Evolutionary conservation across 805 yeast genomes (phyloP).

Genomic region (Yamadazyma nakazawae): DNA sequence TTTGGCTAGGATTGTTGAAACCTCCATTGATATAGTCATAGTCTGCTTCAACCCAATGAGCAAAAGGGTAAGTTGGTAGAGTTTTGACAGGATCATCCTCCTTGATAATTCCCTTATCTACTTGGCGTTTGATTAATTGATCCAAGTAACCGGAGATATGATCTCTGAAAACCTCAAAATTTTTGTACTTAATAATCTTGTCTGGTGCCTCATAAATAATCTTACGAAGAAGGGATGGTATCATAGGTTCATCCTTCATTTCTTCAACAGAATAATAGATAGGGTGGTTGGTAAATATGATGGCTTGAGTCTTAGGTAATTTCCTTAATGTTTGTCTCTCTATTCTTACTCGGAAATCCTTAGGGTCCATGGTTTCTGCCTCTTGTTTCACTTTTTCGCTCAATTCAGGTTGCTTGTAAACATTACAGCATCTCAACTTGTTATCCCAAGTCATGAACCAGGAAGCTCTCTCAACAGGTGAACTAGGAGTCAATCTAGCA

Average conservation of each 20-base stretch:
- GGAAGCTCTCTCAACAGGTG: slow-evolving; percentile 70
- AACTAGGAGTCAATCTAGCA: slow-evolving; percentile 53
- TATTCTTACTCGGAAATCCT: slow-evolving; percentile 62
- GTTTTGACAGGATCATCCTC: slow-evolving; percentile 59
- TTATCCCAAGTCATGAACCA: slow-evolving; percentile 78
- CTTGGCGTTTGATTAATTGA: slow-evolving; percentile 53
- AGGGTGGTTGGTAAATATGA: slow-evolving; percentile 74
- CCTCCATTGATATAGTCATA: slow-evolving; percentile 41
- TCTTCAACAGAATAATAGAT: slow-evolving; percentile 76
- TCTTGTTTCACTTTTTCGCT: slow-evolving; percentile 21
- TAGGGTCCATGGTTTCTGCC: slow-evolving; percentile 37
- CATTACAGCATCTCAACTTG: slow-evolving; percentile 52
- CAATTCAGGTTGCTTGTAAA: slow-evolving; percentile 50
- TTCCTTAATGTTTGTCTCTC: slow-evolving; percentile 71
- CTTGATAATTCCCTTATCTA: slow-evolving; percentile 50
- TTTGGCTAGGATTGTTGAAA: slow-evolving; percentile 35
- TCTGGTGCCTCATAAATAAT: slow-evolving; percentile 66
- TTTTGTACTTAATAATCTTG: slow-evolving; percentile 61
- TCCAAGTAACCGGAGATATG: slow-evolving; percentile 60
- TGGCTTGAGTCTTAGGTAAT: slow-evolving; percentile 61
- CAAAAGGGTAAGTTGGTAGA: slow-evolving; percentile 61
- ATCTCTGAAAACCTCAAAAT: slow-evolving; percentile 56
- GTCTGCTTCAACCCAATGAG: slow-evolving; percentile 48
- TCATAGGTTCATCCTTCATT: slow-evolving; percentile 72
- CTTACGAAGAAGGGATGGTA: slow-evolving; percentile 69